phyloP scores from a whole-genome alignment of 345 rosid species.

The Populus simonii region DNA sequence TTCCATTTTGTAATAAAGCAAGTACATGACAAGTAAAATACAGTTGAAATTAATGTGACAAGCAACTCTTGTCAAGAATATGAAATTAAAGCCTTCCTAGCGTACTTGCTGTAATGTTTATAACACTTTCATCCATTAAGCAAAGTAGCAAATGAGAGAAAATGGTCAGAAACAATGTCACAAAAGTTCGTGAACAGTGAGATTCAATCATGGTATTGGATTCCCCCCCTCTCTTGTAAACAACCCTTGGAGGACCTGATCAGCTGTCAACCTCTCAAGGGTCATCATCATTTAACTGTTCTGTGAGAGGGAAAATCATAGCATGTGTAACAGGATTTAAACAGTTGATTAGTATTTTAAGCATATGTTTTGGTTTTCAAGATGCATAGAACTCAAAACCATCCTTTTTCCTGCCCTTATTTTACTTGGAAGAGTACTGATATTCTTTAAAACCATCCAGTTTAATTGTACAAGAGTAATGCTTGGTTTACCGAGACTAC shows the following conservation, averaged over 20 bases:
- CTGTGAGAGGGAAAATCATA: neutral
- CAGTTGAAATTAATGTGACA: neutral
- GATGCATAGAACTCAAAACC: too few relatives aligned
- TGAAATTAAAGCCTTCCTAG: neutral
- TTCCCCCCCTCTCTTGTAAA: slow-evolving; percentile 2
- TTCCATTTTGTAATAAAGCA: neutral
- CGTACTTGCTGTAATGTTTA: neutral
- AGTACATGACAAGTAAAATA: neutral
- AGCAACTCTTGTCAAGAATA: neutral
- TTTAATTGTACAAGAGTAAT: too few relatives aligned
- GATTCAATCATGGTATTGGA: slow-evolving; percentile 17
- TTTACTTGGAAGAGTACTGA: too few relatives aligned
- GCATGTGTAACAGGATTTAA: neutral
- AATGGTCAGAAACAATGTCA: slow-evolving; percentile 1
- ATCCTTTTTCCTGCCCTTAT: too few relatives aligned
- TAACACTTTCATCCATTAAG: slow-evolving; percentile 20
- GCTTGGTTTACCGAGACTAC: too few relatives aligned
- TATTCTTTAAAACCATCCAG: too few relatives aligned
- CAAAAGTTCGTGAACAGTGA: slow-evolving; percentile 26
- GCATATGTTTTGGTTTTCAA: too few relatives aligned
- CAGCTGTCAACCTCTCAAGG: slow-evolving; percentile 19
- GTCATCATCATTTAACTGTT: neutral
- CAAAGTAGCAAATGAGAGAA: neutral
- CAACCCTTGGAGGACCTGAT: slow-evolving; percentile 1
- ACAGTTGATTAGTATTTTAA: neutral